Conservation (phyloP, 2,329 filamentous ascomycete species). For the Cladorrhinum sp. region DNA sequence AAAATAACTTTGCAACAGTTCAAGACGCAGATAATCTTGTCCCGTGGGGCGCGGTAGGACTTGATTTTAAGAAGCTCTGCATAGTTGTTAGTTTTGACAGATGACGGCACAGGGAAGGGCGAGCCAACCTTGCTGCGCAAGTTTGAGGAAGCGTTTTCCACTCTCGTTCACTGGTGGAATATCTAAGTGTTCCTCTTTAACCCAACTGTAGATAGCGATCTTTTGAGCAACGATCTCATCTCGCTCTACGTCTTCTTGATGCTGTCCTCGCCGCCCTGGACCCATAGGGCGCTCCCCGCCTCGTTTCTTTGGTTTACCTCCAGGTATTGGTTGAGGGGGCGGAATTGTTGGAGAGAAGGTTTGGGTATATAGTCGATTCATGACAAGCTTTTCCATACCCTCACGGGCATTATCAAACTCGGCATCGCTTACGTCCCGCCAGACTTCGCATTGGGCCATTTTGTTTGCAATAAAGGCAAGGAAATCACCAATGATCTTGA, state of each 20-base stretch:
- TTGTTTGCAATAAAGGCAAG: slow-evolving; percentile 96
- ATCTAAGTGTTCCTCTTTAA: slow-evolving; percentile 88
- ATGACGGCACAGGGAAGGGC: neutral
- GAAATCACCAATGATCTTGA: slow-evolving; percentile 98
- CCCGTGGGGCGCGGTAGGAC: slow-evolving; percentile 90
- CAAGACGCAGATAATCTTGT: slow-evolving; percentile 97
- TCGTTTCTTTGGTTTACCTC: slow-evolving; percentile 65
- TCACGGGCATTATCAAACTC: slow-evolving; percentile 98
- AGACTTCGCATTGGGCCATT: slow-evolving; percentile 96
- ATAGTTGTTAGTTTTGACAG: slow-evolving; percentile 25
- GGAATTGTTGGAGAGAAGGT: slow-evolving; percentile 95
- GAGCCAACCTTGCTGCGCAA: slow-evolving; percentile 77
- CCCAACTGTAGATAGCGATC: slow-evolving; percentile 95
- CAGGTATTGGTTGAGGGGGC: slow-evolving; percentile 69
- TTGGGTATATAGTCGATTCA: slow-evolving; percentile 94
- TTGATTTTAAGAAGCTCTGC: slow-evolving; percentile 92
- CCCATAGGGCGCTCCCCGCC: slow-evolving; percentile 67
- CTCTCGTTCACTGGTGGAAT: slow-evolving; percentile 82
- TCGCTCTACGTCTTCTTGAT: slow-evolving; percentile 95
- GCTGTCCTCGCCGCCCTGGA: slow-evolving; percentile 86
- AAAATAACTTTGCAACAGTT: slow-evolving; percentile 99
- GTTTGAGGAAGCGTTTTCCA: slow-evolving; percentile 78
- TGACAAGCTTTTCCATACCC: slow-evolving; percentile 99
- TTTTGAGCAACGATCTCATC: slow-evolving; percentile 97
- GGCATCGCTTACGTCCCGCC: slow-evolving; percentile 90